Evolutionary conservation across 164 flowering plant genomes (phyloP), one percentile per base, ranked within the genome.

Genomic region (Magnolia sinica): DNA sequence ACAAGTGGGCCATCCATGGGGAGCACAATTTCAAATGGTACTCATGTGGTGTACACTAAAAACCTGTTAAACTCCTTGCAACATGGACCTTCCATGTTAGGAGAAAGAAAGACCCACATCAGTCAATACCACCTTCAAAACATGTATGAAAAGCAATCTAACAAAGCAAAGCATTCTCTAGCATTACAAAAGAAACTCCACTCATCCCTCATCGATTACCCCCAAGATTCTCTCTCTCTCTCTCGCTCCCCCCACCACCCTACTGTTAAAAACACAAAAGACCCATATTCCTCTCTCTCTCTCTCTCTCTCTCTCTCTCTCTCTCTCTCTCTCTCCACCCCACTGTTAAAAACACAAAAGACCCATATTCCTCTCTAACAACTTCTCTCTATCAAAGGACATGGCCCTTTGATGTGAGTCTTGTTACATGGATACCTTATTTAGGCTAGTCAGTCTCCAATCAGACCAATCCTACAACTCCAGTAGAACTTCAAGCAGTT

Each of bases 401-500:
- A 68, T 55, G 64, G 23, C 79, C 51, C 74, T 22, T 81, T 84
- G 77, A 83, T 86, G 84, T 76, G 85, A 84, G 79, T 80, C 80
- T 80, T 73, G 61, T 81, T 84, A 85, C 83, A 93, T 92, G 98
- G 97, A 96, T 90, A 91, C 98, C 74, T 89, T 94, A 88, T 96
- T 96, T 84, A 85, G 94, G 80, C 86, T 96, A 64, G 97, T 92
- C 24, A 89, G 84, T 80, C 86, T 86, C 71, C 96, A 88, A 87
- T 80, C 84, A 58, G 88, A 90, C 73, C 92, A 91, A 24, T 90
- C 95, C 51, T 83, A 83, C 89, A 91, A 91, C 82, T 87, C 92
- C 13, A 83, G 74, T 37, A 91, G 84, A 73, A 87, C 91, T 37
- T 88, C 92, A 1, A 90, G 87, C 85, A 89, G 88, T 85, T 88